Conservation (phyloP, 2,329 filamentous ascomycete genomes). For the Botryotinia globosa region DNA sequence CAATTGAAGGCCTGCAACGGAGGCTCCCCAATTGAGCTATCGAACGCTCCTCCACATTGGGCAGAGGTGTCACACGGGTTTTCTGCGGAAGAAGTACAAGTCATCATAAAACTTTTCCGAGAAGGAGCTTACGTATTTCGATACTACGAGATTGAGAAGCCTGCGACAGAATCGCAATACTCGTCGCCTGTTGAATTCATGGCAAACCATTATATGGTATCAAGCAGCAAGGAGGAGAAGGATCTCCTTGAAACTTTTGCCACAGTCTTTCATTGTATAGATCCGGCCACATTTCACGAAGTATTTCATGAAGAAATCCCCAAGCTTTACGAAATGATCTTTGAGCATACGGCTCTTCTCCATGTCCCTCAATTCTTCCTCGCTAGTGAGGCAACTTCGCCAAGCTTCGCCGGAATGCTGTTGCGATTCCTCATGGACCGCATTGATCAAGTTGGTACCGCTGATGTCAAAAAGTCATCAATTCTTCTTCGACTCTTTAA, state of each 20-base stretch:
- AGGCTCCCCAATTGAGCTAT: conserved; percentile 65
- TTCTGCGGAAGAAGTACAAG: conserved; percentile 92
- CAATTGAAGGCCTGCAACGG: conserved; percentile 90
- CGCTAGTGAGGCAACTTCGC: conserved; percentile 96
- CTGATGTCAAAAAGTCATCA: conserved; percentile 87
- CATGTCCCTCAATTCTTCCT: conserved; percentile 98
- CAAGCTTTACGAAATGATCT: conserved; percentile 94
- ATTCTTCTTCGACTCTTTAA: conserved; percentile 95
- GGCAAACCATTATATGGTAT: conserved; percentile 91
- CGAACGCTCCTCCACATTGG: conserved; percentile 85
- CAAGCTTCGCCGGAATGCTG: conserved; percentile 97
- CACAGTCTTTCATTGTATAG: conserved; percentile 97
- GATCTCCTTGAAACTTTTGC: conserved; percentile 96
- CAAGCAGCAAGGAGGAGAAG: conserved; percentile 93
- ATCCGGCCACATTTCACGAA: conserved; percentile 97
- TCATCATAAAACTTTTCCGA: conserved; percentile 95
- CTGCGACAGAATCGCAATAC: conserved; percentile 67
- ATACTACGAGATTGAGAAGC: conserved; percentile 90
- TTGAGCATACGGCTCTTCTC: conserved; percentile 88
- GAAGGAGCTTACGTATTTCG: conserved; percentile 95
- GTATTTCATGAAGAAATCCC: conserved; percentile 98
- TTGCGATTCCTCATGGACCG: conserved; percentile 96
- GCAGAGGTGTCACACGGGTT: conserved; percentile 94
- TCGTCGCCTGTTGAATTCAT: conserved; percentile 86
- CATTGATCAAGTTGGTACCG: conserved; percentile 90